These are phyloP conservation scores for Colletotrichum truncatum DNA, from an alignment of 2,329 filamentous ascomycete genomes.

Conservation along the genomic window DNA sequence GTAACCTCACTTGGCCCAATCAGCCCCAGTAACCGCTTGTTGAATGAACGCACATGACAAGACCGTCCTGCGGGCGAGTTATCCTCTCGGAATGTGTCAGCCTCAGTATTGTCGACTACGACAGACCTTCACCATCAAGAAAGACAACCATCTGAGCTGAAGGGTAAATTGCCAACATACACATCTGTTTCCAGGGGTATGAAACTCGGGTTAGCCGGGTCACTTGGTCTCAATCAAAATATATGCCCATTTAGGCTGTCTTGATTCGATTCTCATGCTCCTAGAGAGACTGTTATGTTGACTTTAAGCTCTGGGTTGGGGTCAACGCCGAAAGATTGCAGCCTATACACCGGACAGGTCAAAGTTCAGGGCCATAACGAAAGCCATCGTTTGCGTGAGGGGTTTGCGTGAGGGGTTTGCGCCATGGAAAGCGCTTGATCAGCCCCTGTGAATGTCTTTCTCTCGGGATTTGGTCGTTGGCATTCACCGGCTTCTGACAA, in stretches of 20 bases:
- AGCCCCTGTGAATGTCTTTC: neutral
- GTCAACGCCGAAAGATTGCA: too few relatives aligned
- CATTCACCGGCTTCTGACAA: neutral
- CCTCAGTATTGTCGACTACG: neutral
- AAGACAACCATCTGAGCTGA: neutral
- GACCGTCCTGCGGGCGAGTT: constrained; percentile 9
- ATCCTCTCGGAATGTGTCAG: neutral
- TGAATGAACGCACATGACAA: constrained; percentile 21
- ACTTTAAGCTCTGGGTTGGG: too few relatives aligned
- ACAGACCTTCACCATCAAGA: neutral
- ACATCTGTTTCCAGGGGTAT: neutral
- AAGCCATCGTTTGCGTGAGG: too few relatives aligned
- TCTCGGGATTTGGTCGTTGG: neutral
- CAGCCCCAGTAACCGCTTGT: neutral
- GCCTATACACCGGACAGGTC: too few relatives aligned
- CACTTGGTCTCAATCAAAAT: neutral
- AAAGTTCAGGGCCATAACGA: too few relatives aligned
- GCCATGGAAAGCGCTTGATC: neutral
- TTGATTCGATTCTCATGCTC: neutral
- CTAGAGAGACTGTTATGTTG: too few relatives aligned
- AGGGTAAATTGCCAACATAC: neutral
- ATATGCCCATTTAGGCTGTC: neutral
- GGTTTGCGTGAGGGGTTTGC: too few relatives aligned
- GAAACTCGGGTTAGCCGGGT: neutral
- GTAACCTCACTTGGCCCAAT: constrained; percentile 4